Evolutionary conservation across 192 early-diverging fungal species (phyloP).

Genomic region (Backusella sp.): DNA sequence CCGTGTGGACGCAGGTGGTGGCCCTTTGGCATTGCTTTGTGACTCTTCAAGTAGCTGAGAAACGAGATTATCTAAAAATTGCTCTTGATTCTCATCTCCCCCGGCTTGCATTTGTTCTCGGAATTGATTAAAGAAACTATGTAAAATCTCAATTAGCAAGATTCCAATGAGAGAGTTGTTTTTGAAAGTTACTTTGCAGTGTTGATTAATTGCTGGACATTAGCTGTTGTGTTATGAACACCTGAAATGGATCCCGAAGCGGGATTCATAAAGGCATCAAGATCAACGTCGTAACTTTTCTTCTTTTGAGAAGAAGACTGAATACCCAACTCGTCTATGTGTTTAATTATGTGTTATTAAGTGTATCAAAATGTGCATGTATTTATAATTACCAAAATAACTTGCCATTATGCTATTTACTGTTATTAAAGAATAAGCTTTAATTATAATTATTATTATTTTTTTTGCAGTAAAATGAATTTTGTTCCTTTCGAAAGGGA

Average conservation of each 20-base stretch:
- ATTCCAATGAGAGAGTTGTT: not conserved
- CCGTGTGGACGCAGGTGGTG: slow-evolving; percentile 39
- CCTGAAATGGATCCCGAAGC: not conserved
- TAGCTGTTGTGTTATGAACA: not conserved
- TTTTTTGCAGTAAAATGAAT: not conserved
- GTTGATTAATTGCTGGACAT: slow-evolving; percentile 16
- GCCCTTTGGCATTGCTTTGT: slow-evolving; percentile 36
- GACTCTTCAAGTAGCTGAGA: slow-evolving; percentile 42
- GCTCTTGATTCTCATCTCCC: slow-evolving; percentile 34
- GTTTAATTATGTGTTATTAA: slow-evolving; percentile 23
- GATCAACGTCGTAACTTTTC: slow-evolving; percentile 25
- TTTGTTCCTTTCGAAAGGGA: not conserved
- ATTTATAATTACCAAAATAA: slow-evolving; percentile 34
- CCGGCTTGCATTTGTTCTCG: slow-evolving; percentile 26
- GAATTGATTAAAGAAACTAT: slow-evolving; percentile 28
- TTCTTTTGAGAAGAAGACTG: not conserved
- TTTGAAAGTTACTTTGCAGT: slow-evolving; percentile 18
- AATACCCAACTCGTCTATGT: slow-evolving; percentile 5
- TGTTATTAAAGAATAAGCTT: slow-evolving; percentile 1
- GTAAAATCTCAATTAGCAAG: not conserved
- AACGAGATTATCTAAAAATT: slow-evolving; percentile 39
- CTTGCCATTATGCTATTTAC: slow-evolving; percentile 32
- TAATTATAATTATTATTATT: not conserved
- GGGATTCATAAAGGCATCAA: slow-evolving; percentile 33
- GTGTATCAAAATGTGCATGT: not conserved